Evolutionary conservation across 345 rosid genomes (phyloP).

Genomic region (Linum lewisii): DNA sequence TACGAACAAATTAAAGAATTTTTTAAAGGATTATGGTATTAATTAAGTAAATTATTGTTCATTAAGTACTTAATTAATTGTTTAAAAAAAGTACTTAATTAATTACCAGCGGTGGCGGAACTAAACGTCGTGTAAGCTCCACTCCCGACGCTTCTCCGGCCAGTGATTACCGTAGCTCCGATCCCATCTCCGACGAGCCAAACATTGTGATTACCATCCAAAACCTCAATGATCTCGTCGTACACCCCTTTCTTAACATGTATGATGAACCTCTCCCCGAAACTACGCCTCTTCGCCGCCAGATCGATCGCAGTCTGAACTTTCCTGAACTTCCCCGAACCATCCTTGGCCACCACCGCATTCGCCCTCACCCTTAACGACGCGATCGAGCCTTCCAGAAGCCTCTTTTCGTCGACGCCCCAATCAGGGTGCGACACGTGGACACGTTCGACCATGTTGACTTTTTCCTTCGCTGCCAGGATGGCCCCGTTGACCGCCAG

Average conservation of each 20-base stretch:
- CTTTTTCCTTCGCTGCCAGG: not conserved
- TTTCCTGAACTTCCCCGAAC: constrained; percentile 48
- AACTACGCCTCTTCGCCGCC: constrained; percentile 42
- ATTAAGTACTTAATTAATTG: too few species aligned
- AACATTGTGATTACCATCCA: constrained; percentile 38
- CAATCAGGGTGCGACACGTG: constrained; percentile 27
- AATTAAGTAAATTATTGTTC: too few species aligned
- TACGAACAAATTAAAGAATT: too few species aligned
- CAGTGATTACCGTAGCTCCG: constrained; percentile 53
- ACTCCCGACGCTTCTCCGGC: constrained; percentile 54
- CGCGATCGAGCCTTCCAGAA: constrained; percentile 16
- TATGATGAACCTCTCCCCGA: constrained; percentile 54
- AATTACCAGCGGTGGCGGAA: constrained; percentile 76
- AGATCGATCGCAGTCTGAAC: constrained; percentile 58
- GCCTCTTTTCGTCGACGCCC: constrained; percentile 48
- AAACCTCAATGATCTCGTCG: constrained; percentile 50
- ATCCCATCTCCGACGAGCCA: constrained; percentile 74
- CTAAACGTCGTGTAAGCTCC: constrained; percentile 61
- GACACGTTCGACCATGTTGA: not conserved
- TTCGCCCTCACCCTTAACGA: constrained; percentile 28
- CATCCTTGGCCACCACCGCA: constrained; percentile 66
- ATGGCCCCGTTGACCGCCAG: not conserved
- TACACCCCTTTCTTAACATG: constrained; percentile 59
- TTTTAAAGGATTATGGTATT: too few species aligned
- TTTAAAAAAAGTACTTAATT: too few species aligned